Evolutionary conservation across 371 early-diverging fungal species (phyloP).

Genomic region (Amoeboaphelidium protococcarum): DNA sequence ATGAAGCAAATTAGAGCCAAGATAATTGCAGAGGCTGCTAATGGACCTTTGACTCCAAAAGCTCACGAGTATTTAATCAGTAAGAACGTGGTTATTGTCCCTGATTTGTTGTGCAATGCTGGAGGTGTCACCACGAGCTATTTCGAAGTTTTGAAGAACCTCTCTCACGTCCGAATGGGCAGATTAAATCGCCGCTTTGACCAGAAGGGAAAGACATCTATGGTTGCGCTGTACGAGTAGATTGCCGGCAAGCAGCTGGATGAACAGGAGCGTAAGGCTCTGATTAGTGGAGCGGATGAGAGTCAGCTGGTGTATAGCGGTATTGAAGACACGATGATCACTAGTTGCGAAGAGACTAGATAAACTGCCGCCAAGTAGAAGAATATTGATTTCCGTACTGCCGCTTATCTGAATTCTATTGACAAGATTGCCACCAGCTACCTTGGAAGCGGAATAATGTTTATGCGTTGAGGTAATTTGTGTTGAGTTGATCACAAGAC

Average conservation of each 20-base stretch:
- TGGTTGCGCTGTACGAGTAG: constrained; percentile 45
- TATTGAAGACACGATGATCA: constrained; percentile 66
- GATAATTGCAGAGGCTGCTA: constrained; percentile 63
- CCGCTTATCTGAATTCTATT: constrained; percentile 57
- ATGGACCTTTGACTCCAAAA: constrained; percentile 56
- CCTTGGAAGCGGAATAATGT: constrained; percentile 6
- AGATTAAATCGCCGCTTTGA: constrained; percentile 79
- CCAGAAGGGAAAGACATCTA: constrained; percentile 43
- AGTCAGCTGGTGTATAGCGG: constrained; percentile 70
- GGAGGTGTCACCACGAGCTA: constrained; percentile 70
- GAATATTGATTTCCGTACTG: constrained; percentile 53
- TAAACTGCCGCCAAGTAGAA: constrained; percentile 16
- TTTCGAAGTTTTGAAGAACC: constrained; percentile 50
- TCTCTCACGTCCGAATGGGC: constrained; percentile 63
- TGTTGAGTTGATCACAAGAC: constrained; percentile 80
- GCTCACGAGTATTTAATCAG: constrained; percentile 39
- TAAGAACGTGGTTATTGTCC: constrained; percentile 38
- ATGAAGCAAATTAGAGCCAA: constrained; percentile 52
- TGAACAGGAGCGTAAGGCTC: constrained; percentile 40
- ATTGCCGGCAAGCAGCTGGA: constrained; percentile 43
- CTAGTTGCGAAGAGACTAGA: constrained; percentile 37
- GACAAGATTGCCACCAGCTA: constrained; percentile 31
- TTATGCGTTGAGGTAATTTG: too few relatives aligned
- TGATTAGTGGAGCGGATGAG: constrained; percentile 69
- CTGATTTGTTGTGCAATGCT: constrained; percentile 55